These are phyloP conservation scores for Penicillium manginii DNA, from an alignment of 495 filamentous ascomycete species.

Conservation along the genomic window DNA sequence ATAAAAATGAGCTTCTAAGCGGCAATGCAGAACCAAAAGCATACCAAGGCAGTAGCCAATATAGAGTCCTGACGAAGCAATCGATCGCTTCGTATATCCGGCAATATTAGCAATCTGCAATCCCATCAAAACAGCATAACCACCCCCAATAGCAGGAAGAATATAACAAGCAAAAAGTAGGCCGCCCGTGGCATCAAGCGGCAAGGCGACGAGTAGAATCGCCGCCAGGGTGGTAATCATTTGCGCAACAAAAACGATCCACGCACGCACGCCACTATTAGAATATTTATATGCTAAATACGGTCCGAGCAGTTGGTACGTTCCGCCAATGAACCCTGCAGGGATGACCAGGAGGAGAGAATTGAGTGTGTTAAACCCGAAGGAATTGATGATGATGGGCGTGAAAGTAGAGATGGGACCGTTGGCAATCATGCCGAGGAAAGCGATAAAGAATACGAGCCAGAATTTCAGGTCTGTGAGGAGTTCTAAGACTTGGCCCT, in stretches of 20 bases:
- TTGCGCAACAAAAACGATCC: slow-evolving; percentile 9
- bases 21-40: neutral
- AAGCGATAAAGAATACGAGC: slow-evolving; percentile 42
- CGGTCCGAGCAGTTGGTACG: slow-evolving; percentile 35
- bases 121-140: slow-evolving; percentile 40
- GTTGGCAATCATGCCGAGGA: slow-evolving; percentile 49
- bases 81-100: slow-evolving; percentile 46
- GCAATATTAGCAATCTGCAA: slow-evolving; percentile 51
- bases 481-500: slow-evolving; percentile 49
- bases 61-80: slow-evolving; percentile 41
- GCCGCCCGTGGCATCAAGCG: slow-evolving; percentile 34
- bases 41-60: slow-evolving; percentile 48
- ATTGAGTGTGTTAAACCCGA: slow-evolving; percentile 48
- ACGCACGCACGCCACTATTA: slow-evolving; percentile 4
- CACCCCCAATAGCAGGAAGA: slow-evolving; percentile 31
- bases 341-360: slow-evolving; percentile 49
- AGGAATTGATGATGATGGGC: slow-evolving; percentile 46
- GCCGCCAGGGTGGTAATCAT: slow-evolving; percentile 35
- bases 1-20: too few species aligned
- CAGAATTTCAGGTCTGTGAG: slow-evolving; percentile 50
- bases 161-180: slow-evolving; percentile 48
- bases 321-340: slow-evolving; percentile 41
- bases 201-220: slow-evolving; percentile 41
- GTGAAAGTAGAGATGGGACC: slow-evolving; percentile 44
- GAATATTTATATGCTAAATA: slow-evolving; percentile 32